Conservation (phyloP, 164 flowering plant species). For the Nymphaea thermarum region DNA sequence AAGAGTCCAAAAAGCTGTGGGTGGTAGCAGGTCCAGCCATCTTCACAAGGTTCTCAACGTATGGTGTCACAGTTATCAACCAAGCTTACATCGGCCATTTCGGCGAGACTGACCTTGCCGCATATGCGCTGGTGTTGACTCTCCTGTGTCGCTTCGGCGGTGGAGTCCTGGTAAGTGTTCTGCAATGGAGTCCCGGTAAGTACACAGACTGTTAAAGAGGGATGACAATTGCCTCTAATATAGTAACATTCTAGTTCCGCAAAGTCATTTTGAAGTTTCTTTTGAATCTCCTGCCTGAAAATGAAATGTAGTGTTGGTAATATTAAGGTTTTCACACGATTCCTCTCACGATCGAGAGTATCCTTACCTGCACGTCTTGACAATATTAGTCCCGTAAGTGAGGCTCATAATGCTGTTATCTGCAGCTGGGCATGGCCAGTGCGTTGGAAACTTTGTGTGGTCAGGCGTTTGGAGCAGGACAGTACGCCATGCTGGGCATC, state of each 20-base stretch:
- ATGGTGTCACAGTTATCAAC: conserved; percentile 26
- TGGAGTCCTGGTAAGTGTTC: conserved; percentile 49
- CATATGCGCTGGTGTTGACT: conserved; percentile 33
- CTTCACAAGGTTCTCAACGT: conserved; percentile 36
- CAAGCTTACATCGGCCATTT: conserved; percentile 55
- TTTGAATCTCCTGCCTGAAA: too few relatives aligned
- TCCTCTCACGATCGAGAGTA: too few relatives aligned
- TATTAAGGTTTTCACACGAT: too few relatives aligned
- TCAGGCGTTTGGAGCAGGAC: conserved; percentile 51
- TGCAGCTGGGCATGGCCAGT: conserved; percentile 61
- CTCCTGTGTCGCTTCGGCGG: conserved; percentile 34
- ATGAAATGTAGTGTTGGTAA: too few relatives aligned
- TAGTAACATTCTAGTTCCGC: too few relatives aligned
- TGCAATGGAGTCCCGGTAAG: conserved; percentile 42
- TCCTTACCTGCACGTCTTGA: too few relatives aligned
- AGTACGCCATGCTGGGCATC: conserved; percentile 48
- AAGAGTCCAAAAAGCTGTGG: conserved; percentile 42
- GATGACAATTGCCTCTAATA: too few relatives aligned
- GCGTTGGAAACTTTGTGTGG: conserved; percentile 64
- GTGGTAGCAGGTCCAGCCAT: conserved; percentile 47
- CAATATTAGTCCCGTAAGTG: too few relatives aligned
- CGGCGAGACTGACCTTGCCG: conserved; percentile 36
- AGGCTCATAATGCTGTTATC: too few relatives aligned
- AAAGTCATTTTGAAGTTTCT: too few relatives aligned
- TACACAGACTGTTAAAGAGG: too few relatives aligned